A percentile compares a stretch with the other conserved stretches of the same genome.
phyloP scores from a whole-genome alignment of 176 grass and related monocot species.

The Tuctoria greenei region DNA sequence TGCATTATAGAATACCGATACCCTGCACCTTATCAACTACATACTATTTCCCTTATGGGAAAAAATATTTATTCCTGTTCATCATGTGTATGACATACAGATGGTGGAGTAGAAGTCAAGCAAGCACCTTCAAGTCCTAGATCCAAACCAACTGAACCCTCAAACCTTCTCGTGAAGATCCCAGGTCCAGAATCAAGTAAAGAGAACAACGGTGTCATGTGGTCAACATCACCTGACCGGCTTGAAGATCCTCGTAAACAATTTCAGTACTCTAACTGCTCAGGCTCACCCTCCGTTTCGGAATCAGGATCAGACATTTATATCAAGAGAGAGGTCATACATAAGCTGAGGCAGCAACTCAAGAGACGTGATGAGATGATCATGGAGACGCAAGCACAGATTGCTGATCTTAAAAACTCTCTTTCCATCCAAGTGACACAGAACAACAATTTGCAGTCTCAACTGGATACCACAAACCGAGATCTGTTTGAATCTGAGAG shows the following conservation, averaged over 20 bases:
- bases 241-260: constrained; percentile 66
- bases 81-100: constrained; percentile 36
- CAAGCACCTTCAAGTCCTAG: constrained; percentile 39
- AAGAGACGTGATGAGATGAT: constrained; percentile 82
- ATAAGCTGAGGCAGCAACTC: constrained; percentile 82
- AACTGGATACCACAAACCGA: constrained; percentile 57
- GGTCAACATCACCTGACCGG: constrained; percentile 60
- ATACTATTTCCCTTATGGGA: background rate
- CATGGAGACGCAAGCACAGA: constrained; percentile 87
- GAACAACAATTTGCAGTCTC: constrained; percentile 55
- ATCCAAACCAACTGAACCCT: constrained; percentile 44
- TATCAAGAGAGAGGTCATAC: constrained; percentile 79
- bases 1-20: constrained; percentile 26
- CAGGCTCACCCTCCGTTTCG: constrained; percentile 72
- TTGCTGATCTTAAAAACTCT: constrained; percentile 71
- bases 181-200: constrained; percentile 43
- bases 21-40: background rate
- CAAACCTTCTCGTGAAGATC: constrained; percentile 64
- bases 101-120: constrained; percentile 48
- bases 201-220: constrained; percentile 57
- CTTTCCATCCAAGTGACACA: constrained; percentile 55
- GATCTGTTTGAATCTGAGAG: constrained; percentile 77
- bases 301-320: constrained; percentile 86
- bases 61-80: constrained; percentile 27
- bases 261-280: constrained; percentile 74